Evolutionary conservation across 176 grass and related monocot species (phyloP).

Genomic region (Otatea glauca): DNA sequence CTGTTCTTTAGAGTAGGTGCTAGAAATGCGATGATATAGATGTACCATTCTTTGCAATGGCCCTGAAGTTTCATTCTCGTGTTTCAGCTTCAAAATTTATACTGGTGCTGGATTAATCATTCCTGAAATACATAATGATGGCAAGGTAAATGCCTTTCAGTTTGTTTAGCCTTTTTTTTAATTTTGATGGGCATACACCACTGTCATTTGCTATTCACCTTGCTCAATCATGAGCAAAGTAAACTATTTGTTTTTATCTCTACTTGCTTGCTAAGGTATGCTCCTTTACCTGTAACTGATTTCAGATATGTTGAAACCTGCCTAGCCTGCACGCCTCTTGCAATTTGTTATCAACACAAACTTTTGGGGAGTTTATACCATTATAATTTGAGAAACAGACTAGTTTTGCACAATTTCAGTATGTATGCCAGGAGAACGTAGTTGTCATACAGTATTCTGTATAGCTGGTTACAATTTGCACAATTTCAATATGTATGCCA

Average conservation of each 20-base stretch:
- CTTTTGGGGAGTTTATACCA: background rate
- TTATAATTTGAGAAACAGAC: background rate
- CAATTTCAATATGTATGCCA: slow-evolving; percentile 5
- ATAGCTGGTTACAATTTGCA: background rate
- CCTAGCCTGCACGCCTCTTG: background rate
- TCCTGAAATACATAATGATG: slow-evolving; percentile 89
- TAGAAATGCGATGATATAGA: slow-evolving; percentile 26
- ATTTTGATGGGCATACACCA: slow-evolving; percentile 11
- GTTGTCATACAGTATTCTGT: background rate
- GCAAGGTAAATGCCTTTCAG: slow-evolving; percentile 65
- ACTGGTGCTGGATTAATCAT: slow-evolving; percentile 94
- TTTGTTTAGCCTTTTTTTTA: slow-evolving; percentile 22
- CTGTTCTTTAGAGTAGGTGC: background rate
- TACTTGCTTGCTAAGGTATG: slow-evolving; percentile 17
- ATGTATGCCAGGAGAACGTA: slow-evolving; percentile 5
- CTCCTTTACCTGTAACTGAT: background rate
- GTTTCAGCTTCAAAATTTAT: slow-evolving; percentile 89
- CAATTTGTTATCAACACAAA: background rate
- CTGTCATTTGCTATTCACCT: background rate
- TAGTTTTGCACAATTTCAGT: slow-evolving; percentile 18
- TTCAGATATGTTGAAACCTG: background rate
- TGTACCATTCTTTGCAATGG: slow-evolving; percentile 29
- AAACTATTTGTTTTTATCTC: slow-evolving; percentile 2
- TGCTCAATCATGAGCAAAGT: background rate
- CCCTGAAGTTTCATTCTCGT: slow-evolving; percentile 29